Percentiles rank a stretch among this genome's conserved stretches.
Evolutionary conservation across 208 protist genomes (phyloP).

Genomic region (Strigomonas culicis): DNA sequence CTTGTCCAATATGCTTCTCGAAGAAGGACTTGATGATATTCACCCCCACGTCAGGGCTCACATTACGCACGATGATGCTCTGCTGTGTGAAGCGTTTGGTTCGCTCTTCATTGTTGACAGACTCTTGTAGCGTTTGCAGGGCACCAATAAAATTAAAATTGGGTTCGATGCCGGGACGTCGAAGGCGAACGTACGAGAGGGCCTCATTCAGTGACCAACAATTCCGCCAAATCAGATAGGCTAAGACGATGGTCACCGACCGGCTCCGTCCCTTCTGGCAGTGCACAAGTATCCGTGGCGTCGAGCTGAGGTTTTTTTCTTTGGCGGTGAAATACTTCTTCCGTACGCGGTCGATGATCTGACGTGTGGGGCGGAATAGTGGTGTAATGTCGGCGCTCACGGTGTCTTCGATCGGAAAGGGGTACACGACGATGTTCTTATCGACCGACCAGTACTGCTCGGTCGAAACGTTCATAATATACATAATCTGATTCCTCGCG

Average conservation of each 20-base stretch:
- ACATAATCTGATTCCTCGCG: slow-evolving; percentile 45
- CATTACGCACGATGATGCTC: slow-evolving; percentile 36
- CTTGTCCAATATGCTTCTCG: slow-evolving; percentile 58
- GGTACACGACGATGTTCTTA: slow-evolving; percentile 43
- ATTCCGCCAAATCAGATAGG: slow-evolving; percentile 80
- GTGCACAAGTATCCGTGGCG: slow-evolving; percentile 71
- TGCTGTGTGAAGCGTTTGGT: slow-evolving; percentile 41
- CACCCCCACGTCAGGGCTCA: slow-evolving; percentile 18
- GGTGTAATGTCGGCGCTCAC: slow-evolving; percentile 52
- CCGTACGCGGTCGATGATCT: slow-evolving; percentile 51
- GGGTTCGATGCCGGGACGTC: slow-evolving; percentile 58
- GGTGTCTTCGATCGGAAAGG: slow-evolving; percentile 69
- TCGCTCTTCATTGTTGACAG: slow-evolving; percentile 42
- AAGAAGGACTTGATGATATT: slow-evolving; percentile 52
- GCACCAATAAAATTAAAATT: slow-evolving; percentile 83
- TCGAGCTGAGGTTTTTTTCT: background rate
- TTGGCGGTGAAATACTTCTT: slow-evolving; percentile 42
- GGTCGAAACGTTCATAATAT: slow-evolving; percentile 82
- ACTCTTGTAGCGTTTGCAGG: slow-evolving; percentile 63
- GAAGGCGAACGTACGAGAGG: slow-evolving; percentile 60
- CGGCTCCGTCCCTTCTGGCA: slow-evolving; percentile 85
- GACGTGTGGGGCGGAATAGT: slow-evolving; percentile 49
- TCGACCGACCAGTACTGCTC: slow-evolving; percentile 87
- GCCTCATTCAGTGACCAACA: slow-evolving; percentile 81
- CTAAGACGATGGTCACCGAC: slow-evolving; percentile 78